Base-by-base conservation (phyloP, 2,329 filamentous ascomycete species). In the Pyricularia sp. region DNA sequence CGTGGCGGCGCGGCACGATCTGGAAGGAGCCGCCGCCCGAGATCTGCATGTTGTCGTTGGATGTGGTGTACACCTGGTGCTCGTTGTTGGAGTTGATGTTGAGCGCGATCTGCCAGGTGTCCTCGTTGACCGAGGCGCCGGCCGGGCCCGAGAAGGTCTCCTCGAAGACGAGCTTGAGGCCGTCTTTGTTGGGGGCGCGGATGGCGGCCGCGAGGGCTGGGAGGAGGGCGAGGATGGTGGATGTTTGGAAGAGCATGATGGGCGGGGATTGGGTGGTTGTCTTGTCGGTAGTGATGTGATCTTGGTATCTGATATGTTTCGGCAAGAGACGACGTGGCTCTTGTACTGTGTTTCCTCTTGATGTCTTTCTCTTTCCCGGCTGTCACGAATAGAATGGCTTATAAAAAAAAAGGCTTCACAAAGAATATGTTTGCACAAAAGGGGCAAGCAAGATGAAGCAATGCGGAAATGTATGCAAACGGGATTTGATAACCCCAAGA, bases 21-120 rank as follows among this genome's bases (percentile, higher is more conserved):
- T 86, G 84, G 14, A 86, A 75, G 0, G 84, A 85, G n/a, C 77
- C 71, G 59, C 82, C 83, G 12, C 84, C 84, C 9, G 81, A 83
- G 65, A 83, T 78, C 73, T 86, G 84, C 23, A 84, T 76, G 75
- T 86, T 84, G 69, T 74, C 71, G 68, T 76, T 77, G 65, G 79
- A 81, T 4, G 75, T 73, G 55, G 79, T 79, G 77, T 86, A 86
- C 4, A 76, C 76, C 75, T 86, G 79, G 65, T 79, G 74, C 75
- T 86, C 84, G 72, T 79, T 77, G 78, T 86, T 86, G 73, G 80
- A 78, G 70, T 79, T 75, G n/a, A 82, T 72, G 73, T 82, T 74
- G 23, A 77, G 75, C 42, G 79, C 78, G 72, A 81, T 79, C 74
- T 82, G 81, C 84, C 84, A 86, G 70, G 75, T 79, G 63, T 73